Evolutionary conservation across 225 moss, liverwort and hornwort species (phyloP).

Genomic region (Pseudisothecium myosuroides): DNA sequence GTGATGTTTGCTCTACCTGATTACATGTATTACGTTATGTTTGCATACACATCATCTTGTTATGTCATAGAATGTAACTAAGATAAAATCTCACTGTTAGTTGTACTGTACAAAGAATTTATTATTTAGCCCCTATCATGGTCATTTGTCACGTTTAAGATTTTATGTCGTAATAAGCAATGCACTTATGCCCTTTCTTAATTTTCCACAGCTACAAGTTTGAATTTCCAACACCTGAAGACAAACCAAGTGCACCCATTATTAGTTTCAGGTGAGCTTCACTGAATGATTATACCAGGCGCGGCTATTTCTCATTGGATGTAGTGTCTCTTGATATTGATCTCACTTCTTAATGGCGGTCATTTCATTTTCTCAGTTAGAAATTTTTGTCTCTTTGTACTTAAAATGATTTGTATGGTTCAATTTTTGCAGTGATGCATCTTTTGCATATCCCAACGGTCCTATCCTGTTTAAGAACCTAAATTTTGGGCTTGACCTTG

Average conservation of each 20-base stretch:
- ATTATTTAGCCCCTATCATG: neutral
- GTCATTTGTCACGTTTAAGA: neutral
- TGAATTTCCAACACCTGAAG: conserved; percentile 97
- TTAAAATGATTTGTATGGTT: neutral
- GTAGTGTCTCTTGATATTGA: neutral
- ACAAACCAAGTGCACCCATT: conserved; percentile 92
- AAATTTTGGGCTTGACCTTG: conserved; percentile 98
- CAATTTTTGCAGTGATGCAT: conserved; percentile 67
- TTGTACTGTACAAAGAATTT: neutral
- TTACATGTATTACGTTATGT: neutral
- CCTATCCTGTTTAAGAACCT: conserved; percentile 77
- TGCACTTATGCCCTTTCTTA: neutral
- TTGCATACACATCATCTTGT: neutral
- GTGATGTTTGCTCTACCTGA: neutral
- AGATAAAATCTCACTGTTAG: neutral
- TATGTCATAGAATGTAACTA: neutral
- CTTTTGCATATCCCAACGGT: conserved; percentile 84
- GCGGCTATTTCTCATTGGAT: neutral
- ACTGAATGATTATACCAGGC: neutral
- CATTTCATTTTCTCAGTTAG: neutral
- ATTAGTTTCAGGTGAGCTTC: conserved; percentile 78
- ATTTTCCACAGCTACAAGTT: conserved; percentile 71
- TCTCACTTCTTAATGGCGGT: neutral
- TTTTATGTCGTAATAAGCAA: neutral
- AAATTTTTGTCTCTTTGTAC: neutral